Percentiles rank a stretch among this genome's conserved stretches.
Evolutionary conservation across 2,329 filamentous ascomycete genomes (phyloP).

Genomic region (Fusarium subglutinans): DNA sequence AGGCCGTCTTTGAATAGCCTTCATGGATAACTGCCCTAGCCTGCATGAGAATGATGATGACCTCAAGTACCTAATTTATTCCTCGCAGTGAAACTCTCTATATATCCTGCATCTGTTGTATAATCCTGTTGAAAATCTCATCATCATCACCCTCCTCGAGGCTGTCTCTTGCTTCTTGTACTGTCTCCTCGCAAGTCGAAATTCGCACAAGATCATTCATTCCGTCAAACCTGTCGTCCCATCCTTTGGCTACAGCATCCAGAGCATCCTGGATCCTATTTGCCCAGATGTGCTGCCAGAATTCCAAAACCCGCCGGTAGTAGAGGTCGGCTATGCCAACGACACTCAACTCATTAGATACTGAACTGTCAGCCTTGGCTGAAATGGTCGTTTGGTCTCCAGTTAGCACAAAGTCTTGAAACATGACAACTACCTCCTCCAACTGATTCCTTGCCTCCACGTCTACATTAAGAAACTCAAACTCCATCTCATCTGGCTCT

Average conservation of each 20-base stretch:
- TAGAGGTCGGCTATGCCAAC: rapidly evolving
- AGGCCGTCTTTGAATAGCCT: too few relatives aligned
- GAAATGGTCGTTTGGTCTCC: rapidly evolving
- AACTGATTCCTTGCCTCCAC: background rate
- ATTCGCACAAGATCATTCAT: rapidly evolving
- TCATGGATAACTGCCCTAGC: too few relatives aligned
- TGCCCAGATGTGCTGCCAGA: background rate
- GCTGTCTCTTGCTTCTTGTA: rapidly evolving
- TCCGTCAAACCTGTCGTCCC: rapidly evolving
- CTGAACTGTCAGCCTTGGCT: too few relatives aligned
- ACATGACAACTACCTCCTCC: rapidly evolving
- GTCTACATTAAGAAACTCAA: background rate
- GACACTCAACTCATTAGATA: rapidly evolving
- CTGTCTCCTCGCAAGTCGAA: background rate
- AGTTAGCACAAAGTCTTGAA: background rate
- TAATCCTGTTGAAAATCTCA: rapidly evolving
- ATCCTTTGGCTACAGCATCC: background rate
- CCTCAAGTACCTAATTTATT: too few relatives aligned
- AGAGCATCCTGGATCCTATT: rapidly evolving
- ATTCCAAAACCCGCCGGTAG: background rate
- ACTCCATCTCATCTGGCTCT: background rate
- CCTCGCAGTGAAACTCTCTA: too few relatives aligned
- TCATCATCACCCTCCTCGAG: rapidly evolving
- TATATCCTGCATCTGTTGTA: background rate
- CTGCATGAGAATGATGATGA: too few relatives aligned